Evolutionary conservation across 495 filamentous ascomycete genomes (phyloP).

Genomic region (Patellaria atrata): DNA sequence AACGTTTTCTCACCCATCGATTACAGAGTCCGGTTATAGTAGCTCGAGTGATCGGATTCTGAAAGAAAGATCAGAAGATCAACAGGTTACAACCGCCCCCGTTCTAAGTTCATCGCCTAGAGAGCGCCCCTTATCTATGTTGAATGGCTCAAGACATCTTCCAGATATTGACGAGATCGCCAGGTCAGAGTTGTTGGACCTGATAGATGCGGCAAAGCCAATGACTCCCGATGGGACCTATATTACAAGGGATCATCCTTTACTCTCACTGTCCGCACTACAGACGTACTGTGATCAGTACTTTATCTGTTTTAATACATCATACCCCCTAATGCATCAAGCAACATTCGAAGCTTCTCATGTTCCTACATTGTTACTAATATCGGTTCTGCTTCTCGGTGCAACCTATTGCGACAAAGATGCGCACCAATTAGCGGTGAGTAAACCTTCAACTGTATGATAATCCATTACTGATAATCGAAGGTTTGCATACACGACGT

Average conservation of each 20-base stretch:
- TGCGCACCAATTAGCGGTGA: constrained; percentile 39
- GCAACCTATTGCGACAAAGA: constrained; percentile 41
- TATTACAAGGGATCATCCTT: constrained; percentile 31
- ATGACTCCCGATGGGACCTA: constrained; percentile 29
- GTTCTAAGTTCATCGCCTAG: background rate
- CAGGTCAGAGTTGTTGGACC: constrained; percentile 29
- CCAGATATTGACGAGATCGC: constrained; percentile 29
- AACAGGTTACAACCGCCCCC: too few relatives aligned
- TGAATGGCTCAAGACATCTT: constrained; percentile 19
- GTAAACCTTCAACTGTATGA: constrained; percentile 20
- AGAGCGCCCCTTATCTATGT: constrained; percentile 28
- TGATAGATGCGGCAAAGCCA: constrained; percentile 32
- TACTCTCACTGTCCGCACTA: constrained; percentile 33
- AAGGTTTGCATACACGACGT: constrained; percentile 19
- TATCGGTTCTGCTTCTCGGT: constrained; percentile 37
- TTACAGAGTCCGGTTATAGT: too few relatives aligned
- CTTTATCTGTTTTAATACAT: constrained; percentile 39
- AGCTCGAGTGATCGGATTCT: too few relatives aligned
- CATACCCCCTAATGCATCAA: constrained; percentile 40
- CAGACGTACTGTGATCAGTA: constrained; percentile 40
- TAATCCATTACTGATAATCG: background rate
- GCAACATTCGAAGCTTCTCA: constrained; percentile 36
- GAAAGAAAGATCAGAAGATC: too few relatives aligned
- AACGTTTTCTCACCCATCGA: too few relatives aligned
- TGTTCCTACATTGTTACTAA: constrained; percentile 34